A percentile compares a stretch with the other conserved stretches of the same genome.
These are phyloP conservation scores for Solanum etuberosum DNA, from an alignment of 257 asterid genomes.

Conservation along the genomic window DNA sequence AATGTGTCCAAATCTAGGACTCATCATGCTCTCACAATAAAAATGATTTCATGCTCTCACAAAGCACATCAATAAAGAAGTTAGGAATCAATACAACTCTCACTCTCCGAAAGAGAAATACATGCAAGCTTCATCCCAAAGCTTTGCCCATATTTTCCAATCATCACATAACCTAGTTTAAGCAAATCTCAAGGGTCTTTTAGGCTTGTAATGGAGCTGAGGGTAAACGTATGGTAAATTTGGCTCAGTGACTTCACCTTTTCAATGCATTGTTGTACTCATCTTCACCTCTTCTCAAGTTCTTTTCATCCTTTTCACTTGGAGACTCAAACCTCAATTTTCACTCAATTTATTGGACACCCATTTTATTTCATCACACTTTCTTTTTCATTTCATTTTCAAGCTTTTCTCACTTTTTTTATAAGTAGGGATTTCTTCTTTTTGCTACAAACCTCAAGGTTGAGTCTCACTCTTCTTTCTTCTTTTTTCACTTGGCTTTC, in stretches of 20 bases:
- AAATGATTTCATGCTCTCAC: neutral
- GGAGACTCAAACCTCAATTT: neutral
- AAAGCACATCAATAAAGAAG: neutral
- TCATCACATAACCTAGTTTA: neutral
- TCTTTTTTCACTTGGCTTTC: neutral
- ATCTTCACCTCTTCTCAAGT: neutral
- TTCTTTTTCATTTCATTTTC: neutral
- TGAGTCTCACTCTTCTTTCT: neutral
- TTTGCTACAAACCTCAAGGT: neutral
- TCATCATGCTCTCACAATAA: neutral
- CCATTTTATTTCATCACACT: no score
- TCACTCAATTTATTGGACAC: neutral
- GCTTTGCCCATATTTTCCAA: neutral
- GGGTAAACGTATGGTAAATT: neutral
- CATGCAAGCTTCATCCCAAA: neutral
- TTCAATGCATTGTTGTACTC: neutral
- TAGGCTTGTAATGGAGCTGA: neutral
- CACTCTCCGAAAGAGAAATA: neutral
- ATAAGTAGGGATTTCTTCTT: neutral
- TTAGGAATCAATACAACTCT: neutral
- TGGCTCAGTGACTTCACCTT: neutral
- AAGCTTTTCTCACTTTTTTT: no score
- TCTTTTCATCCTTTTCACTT: neutral
- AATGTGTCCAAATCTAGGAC: no score
- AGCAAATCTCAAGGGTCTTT: neutral